Percentiles rank a stretch among this genome's conserved stretches.
Evolutionary conservation across 371 early-diverging fungal species (phyloP).

Genomic region (Encephalitozoon hellem): DNA sequence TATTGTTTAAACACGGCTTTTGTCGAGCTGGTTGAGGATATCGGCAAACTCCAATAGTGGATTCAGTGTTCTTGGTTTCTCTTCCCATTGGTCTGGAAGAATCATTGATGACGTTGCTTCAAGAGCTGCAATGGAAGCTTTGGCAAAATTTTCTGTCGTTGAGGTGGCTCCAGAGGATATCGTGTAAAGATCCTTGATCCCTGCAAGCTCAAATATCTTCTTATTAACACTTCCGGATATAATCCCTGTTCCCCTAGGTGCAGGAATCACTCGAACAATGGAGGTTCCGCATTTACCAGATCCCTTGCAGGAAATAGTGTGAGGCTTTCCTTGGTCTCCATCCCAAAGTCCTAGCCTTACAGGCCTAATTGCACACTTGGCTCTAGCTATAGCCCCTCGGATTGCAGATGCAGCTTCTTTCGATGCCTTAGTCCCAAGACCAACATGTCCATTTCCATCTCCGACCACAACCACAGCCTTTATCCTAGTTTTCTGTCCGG

Average conservation of each 20-base stretch:
- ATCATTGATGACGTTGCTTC: constrained; percentile 89
- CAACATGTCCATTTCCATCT: constrained; percentile 90
- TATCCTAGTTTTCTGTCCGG: constrained; percentile 98
- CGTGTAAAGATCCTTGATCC: constrained; percentile 95
- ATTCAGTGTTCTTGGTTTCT: constrained; percentile 58
- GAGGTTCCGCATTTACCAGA: constrained; percentile 97
- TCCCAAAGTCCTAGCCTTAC: constrained; percentile 99
- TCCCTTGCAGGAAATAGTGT: constrained; percentile 95
- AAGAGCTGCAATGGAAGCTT: constrained; percentile 94
- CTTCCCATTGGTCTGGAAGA: constrained; percentile 87
- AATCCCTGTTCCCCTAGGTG: constrained; percentile 96
- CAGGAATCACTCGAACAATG: constrained; percentile 81
- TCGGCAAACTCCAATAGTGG: constrained; percentile 54
- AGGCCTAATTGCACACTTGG: constrained; percentile 91
- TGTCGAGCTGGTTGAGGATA: constrained; percentile 35
- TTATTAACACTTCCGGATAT: constrained; percentile 89
- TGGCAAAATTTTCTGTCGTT: constrained; percentile 87
- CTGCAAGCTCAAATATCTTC: constrained; percentile 91
- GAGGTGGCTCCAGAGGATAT: constrained; percentile 74
- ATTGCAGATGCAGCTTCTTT: constrained; percentile 97
- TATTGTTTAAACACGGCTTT: constrained; percentile 30
- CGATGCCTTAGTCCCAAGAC: constrained; percentile 95
- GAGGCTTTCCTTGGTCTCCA: constrained; percentile 82
- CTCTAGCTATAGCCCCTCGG: constrained; percentile 90
- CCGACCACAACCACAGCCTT: constrained; percentile 98